These are phyloP conservation scores for Nicotiana tabacum DNA, from an alignment of 257 asterid genomes.

Conservation along the genomic window DNA sequence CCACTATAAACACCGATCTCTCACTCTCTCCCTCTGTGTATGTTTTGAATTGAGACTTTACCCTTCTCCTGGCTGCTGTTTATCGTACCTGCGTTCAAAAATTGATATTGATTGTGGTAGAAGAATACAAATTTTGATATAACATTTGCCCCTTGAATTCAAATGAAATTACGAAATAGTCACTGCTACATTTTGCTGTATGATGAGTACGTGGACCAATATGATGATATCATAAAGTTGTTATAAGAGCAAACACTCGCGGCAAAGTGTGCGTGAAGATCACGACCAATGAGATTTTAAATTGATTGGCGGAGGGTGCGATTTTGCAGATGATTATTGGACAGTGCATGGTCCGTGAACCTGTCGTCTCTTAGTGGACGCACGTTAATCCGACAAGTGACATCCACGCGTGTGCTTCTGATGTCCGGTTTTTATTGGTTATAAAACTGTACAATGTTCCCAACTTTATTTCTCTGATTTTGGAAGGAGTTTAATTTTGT, in stretches of 20 bases:
- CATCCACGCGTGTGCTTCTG: neutral
- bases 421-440: neutral
- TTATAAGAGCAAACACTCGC: neutral
- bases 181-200: neutral
- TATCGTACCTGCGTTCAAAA: neutral
- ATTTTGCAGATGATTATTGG: neutral
- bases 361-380: neutral
- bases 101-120: neutral
- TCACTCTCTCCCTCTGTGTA: too few species aligned
- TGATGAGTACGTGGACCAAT: neutral
- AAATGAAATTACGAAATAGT: neutral
- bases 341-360: neutral
- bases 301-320: neutral
- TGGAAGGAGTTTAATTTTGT: too few species aligned
- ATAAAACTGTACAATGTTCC: too few species aligned
- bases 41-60: too few species aligned
- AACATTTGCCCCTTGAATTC: neutral
- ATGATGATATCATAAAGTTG: neutral
- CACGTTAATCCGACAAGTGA: neutral
- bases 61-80: neutral
- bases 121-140: neutral
- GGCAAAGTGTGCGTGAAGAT: neutral
- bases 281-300: neutral
- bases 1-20: too few species aligned
- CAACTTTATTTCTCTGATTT: too few species aligned